Percentiles rank a stretch among this genome's conserved stretches.
Conservation (phyloP, 2,329 filamentous ascomycete genomes). For the Aspergillus japonicus region DNA sequence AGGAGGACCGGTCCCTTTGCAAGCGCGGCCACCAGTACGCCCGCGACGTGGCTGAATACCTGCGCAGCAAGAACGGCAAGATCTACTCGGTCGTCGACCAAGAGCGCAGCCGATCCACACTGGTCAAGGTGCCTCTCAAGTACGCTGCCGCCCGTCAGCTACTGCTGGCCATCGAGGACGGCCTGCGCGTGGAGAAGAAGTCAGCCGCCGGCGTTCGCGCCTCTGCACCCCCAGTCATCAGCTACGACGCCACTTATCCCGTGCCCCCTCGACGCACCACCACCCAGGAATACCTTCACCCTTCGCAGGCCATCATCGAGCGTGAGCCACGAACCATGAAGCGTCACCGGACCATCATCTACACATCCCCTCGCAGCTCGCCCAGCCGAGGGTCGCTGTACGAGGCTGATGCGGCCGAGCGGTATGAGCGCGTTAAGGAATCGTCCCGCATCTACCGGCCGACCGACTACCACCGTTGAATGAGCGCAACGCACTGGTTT, state of each 20-base stretch:
- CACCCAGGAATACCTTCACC: constrained; percentile 13
- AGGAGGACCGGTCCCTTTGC: constrained; percentile 31
- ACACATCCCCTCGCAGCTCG: constrained; percentile 34
- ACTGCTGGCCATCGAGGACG: constrained; percentile 44
- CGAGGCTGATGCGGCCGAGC: constrained; percentile 33
- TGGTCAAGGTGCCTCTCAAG: constrained; percentile 44
- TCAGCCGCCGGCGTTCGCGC: constrained; percentile 1
- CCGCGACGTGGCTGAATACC: constrained; percentile 35
- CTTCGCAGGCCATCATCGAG: constrained; percentile 30
- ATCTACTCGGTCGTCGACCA: constrained; percentile 45
- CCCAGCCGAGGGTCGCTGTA: constrained; percentile 39
- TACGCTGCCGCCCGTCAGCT: constrained; percentile 37
- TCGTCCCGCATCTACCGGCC: constrained; percentile 30
- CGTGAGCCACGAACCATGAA: constrained; percentile 25
- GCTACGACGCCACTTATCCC: constrained; percentile 36
- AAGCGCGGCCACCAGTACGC: constrained; percentile 36
- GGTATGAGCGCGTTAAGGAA: constrained; percentile 33
- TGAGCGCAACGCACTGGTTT: background rate
- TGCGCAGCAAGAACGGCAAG: constrained; percentile 38
- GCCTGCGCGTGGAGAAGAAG: constrained; percentile 31
- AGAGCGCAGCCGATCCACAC: constrained; percentile 36
- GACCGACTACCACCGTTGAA: constrained; percentile 33
- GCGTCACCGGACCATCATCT: constrained; percentile 35
- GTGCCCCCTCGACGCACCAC: constrained; percentile 28
- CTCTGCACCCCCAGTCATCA: constrained; percentile 19